Base-by-base conservation (phyloP, 2,329 filamentous ascomycete species). In the Colletotrichum agaves region DNA sequence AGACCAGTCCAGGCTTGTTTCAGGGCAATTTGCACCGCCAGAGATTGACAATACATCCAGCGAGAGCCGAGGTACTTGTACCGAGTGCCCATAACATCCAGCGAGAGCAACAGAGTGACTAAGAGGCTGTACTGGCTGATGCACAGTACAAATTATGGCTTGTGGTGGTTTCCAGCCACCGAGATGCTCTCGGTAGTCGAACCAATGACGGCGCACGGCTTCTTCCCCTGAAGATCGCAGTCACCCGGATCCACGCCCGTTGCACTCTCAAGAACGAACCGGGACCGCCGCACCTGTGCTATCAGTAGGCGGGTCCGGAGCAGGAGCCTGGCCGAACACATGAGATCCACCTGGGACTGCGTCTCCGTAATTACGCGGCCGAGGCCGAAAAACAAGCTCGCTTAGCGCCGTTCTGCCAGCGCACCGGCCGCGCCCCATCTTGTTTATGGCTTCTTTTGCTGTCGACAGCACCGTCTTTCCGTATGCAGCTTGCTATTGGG, bases 351-450 rank as follows among this genome's bases (percentile, higher is more conserved):
- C 46, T 37, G 35, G 35, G 61, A 56, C 12, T 10, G 8, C 13
- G 21, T 50, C 47, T 33, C 64, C 64, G 55, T 55, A 60, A 46
- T 49, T 37, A 53, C 31, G 47, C 53, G 61, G 61, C 64, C 64
- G 64, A 59, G 44, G 55, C 64, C 61, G 56, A 52, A 62, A 67
- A 67, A 67, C 53, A 67, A 67, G 64, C 53, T 67, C 64, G 61
- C 33, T 64, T 67, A 67, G 64, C 64, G 64, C 64, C 64, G 61
- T 43, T 44, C 13, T 64, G 47, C 46, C 61, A 63, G 58, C 60
- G 27, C 27, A 59, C 57, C 17, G 37, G 19, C 60, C 50, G 63
- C 59, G 23, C 49, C 37, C 27, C 8, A 27, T 57, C 43, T 4
- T 23, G 37, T 49, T 44, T 39, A 46, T 27, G 58, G 39, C 39